A percentile compares a stretch with the other conserved stretches of the same genome.
These are phyloP conservation scores for Torulaspora franciscae DNA, from an alignment of 805 yeast genomes.

Conservation along the genomic window DNA sequence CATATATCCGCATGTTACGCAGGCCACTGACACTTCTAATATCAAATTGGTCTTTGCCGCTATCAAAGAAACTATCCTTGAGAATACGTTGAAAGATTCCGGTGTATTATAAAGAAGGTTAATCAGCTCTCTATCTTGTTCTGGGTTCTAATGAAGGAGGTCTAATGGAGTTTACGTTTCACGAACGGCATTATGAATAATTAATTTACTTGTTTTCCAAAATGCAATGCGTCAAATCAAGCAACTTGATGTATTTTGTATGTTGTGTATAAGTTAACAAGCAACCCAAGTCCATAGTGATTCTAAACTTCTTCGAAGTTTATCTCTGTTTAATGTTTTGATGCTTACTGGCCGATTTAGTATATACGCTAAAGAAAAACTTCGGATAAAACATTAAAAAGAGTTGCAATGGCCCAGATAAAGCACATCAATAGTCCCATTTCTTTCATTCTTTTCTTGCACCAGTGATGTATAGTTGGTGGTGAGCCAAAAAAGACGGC, in stretches of 20 bases:
- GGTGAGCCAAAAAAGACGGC: slow-evolving; percentile 21
- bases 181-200: not conserved
- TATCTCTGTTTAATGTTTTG: not conserved
- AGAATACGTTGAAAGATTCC: slow-evolving; percentile 68
- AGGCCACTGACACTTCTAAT: slow-evolving; percentile 89
- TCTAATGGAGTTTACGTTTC: not conserved
- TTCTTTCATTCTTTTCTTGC: slow-evolving; percentile 14
- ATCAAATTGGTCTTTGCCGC: slow-evolving; percentile 83
- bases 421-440: slow-evolving; percentile 27
- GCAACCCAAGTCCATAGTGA: not conserved
- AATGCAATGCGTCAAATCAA: too few relatives aligned
- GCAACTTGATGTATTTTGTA: too few relatives aligned
- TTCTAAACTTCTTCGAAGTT: not conserved
- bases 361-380: slow-evolving; percentile 7
- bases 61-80: slow-evolving; percentile 72
- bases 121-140: not conserved
- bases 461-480: slow-evolving; percentile 8
- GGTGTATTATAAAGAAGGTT: slow-evolving; percentile 48
- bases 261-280: not conserved
- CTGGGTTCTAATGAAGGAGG: not conserved
- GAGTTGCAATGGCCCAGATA: slow-evolving; percentile 28
- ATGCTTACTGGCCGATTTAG: too few relatives aligned
- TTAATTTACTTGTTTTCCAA: not conserved
- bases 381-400: slow-evolving; percentile 26
- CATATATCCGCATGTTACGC: slow-evolving; percentile 87